Evolutionary conservation across 75 land plant species (phyloP), one percentile per base, ranked within the genome.

Genomic region (Adiantum capillusveneris): DNA sequence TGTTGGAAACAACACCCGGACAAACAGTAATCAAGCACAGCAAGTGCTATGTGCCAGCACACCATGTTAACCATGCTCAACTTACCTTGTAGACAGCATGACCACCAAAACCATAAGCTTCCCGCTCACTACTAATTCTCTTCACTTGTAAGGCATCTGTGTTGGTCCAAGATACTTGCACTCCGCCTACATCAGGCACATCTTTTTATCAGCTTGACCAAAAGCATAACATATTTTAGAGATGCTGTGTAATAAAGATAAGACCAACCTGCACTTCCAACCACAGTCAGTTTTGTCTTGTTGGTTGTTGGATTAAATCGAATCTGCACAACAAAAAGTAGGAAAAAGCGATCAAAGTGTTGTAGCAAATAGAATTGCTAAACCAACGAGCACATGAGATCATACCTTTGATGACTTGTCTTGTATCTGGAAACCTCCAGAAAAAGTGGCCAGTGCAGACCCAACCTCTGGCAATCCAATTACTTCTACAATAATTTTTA

Each of bases 341-440:
- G 55, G 6, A 26, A 34, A 5, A 34, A 34, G 9, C 7, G 7
- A 34, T 34, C 9, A 34, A 9, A 34, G 9, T 34, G 37, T 34
- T 34, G 37, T 9, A 34, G 9, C 37, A 9, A 34, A 34, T 34
- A 34, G 9, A 34, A 34, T 9, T 5, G 37, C n/a, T 46, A 46
- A 20, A 17, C 6, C 21, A 20, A 46, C 14, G 21, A 46, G n/a
- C 5, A 20, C 2, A 1, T 28, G 55, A 36, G 36, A 41, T 22
- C 51, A 29, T 34, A 73, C 76, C 76, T 73, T 44, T 31, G 31
- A 12, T 42, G 70, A 71, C 18, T 42, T 68, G 19, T 77, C 77
- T 52, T 68, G 31, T 0, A 87, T 44, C 9, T 77, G 60, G 66
- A 93, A 88, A 0, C 98, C 98, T 46, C 90, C 95, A 62, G 79